phyloP scores from a whole-genome alignment of 805 yeast genomes.

The Saccharomyces paradoxus region DNA sequence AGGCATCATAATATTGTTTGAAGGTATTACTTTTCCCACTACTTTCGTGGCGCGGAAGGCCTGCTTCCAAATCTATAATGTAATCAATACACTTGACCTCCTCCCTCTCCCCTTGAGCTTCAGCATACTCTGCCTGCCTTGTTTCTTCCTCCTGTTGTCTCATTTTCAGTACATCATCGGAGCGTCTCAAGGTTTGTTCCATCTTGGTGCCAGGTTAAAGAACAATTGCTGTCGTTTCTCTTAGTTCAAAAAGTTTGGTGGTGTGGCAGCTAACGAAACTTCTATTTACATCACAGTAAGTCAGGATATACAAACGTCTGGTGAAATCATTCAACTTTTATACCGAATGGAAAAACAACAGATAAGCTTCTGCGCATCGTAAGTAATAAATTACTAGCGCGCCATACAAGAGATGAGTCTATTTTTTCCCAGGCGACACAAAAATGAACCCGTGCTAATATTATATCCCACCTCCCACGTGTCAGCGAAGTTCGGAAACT shows the following conservation, averaged over 20 bases:
- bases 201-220: neutral
- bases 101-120: neutral
- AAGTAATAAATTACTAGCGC: neutral
- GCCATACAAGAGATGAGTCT: neutral
- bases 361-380: neutral
- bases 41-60: neutral
- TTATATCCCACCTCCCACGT: neutral
- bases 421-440: neutral
- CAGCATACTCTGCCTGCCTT: neutral
- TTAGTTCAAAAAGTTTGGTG: neutral
- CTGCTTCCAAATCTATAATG: neutral
- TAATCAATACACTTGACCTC: neutral
- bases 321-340: neutral
- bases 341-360: neutral
- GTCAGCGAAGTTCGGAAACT: neutral
- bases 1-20: neutral
- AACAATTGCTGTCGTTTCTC: neutral
- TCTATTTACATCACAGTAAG: neutral
- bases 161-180: neutral
- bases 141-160: neutral
- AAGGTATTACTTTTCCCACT: neutral
- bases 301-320: neutral
- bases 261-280: neutral
- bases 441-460: neutral
- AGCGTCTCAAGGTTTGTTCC: neutral